Evolutionary conservation across 208 protist species (phyloP).

Genomic region (Trypanosoma cruzi): DNA sequence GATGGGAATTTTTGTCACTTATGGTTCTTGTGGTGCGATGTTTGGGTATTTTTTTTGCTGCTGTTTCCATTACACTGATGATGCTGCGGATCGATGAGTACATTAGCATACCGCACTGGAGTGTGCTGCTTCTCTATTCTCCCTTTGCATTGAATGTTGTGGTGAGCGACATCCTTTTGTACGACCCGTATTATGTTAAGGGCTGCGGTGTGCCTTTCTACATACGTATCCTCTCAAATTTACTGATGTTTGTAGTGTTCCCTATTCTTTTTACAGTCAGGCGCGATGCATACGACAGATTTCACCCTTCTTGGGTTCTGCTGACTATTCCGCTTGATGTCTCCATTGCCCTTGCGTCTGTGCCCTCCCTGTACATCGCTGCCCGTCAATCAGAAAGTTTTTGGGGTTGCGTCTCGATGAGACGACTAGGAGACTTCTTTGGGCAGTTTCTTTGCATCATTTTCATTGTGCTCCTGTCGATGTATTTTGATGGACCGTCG

Average conservation of each 20-base stretch:
- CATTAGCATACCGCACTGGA: conserved; percentile 4
- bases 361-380: not conserved
- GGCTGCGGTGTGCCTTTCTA: conserved; percentile 9
- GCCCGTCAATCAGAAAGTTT: not conserved
- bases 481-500: conserved; percentile 27
- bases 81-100: conserved; percentile 24
- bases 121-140: not conserved
- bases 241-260: conserved; percentile 12
- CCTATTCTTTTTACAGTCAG: conserved; percentile 13
- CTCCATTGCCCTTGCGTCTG: not conserved
- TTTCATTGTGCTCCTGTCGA: conserved; percentile 8
- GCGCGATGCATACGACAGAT: conserved; percentile 1
- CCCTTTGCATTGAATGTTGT: conserved; percentile 6
- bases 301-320: conserved; percentile 17
- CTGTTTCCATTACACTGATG: not conserved
- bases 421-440: not conserved
- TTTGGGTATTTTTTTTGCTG: not conserved
- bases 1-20: not conserved
- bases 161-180: not conserved
- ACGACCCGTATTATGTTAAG: conserved; percentile 17
- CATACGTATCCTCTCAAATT: not conserved
- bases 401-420: not conserved
- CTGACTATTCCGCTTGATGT: conserved; percentile 10
- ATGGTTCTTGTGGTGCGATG: not conserved
- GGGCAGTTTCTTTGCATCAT: not conserved